Evolutionary conservation across 768 basidiomycete genomes (phyloP), one percentile per base, ranked within the genome.

Genomic region (Lactarius sanguifluus): DNA sequence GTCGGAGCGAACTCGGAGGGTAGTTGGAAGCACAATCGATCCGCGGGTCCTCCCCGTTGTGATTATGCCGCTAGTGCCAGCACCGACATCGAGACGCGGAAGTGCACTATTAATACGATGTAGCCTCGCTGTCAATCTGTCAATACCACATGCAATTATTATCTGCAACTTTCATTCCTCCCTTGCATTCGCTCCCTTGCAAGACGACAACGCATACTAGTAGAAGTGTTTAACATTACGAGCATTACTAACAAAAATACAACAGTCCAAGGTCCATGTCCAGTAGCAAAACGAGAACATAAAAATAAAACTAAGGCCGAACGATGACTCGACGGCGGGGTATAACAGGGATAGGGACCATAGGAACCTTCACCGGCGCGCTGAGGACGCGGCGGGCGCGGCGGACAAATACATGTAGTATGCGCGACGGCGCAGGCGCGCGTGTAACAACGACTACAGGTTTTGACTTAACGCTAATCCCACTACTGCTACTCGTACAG

Each of bases 391-490:
- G 62, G 20, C 66, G 52, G 3, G 41, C 58, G 6, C 66, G 66
- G 4, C 58, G 66, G 54, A 59, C 55, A 3, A 67, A 23, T 10
- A 20, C n/a, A n/a, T 25, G 62, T 30, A 67, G 54, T 30, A 67
- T 47, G 36, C 52, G 58, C 58, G 66, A 59, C 2, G 36, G 23
- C n/a, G 28, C 58, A 52, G 25, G 38, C 6, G 3, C 9, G 15
- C 36, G 10, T 9, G 18, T 55, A 50, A 36, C 9, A 3, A 34
- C 56, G 30, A 10, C 3, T 34, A 13, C n/a, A 25, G 23, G 18
- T 9, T 59, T 54, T 30, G 50, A 52, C 15, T 52, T 52, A 2
- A 8, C 25, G 6, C 13, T 5, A 52, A 23, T 3, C 4, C 5
- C 50, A 15, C 23, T 7, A 15, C 12, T 50, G 12, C 23, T n/a